These are phyloP conservation scores for Phytophthora podocarpi DNA, from an alignment of 352 stramenopile genomes.

Conservation along the genomic window DNA sequence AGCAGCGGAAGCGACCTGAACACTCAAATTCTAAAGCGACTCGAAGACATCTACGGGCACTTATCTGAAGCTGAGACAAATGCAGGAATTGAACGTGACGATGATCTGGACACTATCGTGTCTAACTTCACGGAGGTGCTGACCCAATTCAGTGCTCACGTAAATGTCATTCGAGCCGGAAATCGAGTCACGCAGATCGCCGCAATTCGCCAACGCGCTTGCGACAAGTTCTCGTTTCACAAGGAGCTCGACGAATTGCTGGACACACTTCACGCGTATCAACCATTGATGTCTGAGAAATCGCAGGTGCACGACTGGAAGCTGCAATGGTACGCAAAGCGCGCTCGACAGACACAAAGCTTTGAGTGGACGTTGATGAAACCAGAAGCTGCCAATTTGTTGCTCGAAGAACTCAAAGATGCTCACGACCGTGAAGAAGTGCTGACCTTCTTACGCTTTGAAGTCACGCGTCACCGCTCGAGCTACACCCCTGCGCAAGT, in stretches of 20 bases:
- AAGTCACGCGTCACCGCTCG: constrained; percentile 28
- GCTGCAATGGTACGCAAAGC: constrained; percentile 29
- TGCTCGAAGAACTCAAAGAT: constrained; percentile 30
- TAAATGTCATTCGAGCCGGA: constrained; percentile 3
- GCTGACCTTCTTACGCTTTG: constrained; percentile 34
- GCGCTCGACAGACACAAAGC: constrained; percentile 13
- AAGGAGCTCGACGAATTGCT: constrained; percentile 37
- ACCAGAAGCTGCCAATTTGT: constrained; percentile 7
- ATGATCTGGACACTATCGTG: neutral
- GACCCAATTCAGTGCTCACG: constrained; percentile 22
- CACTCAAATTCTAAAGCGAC: constrained; percentile 26
- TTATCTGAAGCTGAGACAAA: constrained; percentile 11
- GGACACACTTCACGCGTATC: constrained; percentile 4
- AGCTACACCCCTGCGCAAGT: constrained; percentile 30
- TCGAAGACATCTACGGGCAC: constrained; percentile 25
- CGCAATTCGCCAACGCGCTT: constrained; percentile 22
- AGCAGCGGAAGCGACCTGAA: constrained; percentile 19
- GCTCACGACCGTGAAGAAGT: constrained; percentile 32
- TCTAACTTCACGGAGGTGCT: constrained; percentile 14
- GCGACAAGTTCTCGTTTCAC: constrained; percentile 40
- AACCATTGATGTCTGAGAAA: constrained; percentile 6
- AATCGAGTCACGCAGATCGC: constrained; percentile 28
- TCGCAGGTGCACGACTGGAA: constrained; percentile 33
- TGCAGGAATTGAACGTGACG: neutral
- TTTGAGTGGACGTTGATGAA: constrained; percentile 22